A percentile compares a stretch with the other conserved stretches of the same genome.
phyloP scores from a whole-genome alignment of 2,329 filamentous ascomycete species.

The Fusarium verrucosum region DNA sequence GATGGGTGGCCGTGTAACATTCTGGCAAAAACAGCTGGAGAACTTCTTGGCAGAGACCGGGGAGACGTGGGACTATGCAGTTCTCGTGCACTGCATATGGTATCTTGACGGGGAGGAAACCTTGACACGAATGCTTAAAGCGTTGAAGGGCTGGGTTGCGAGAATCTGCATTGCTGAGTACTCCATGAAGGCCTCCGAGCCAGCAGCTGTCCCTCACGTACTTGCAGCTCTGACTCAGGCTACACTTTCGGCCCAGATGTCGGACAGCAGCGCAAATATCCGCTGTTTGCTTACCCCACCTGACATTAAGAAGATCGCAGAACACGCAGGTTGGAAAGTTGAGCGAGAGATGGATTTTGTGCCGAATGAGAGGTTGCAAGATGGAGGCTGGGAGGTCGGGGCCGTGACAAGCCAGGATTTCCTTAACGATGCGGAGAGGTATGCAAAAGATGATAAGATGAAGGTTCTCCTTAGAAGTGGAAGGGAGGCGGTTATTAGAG shows the following conservation, averaged over 20 bases:
- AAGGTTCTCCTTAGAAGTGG: neutral
- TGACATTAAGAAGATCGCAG: constrained; percentile 1
- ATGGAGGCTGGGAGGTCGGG: constrained; percentile 8
- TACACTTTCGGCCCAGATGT: constrained; percentile 3
- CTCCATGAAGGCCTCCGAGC: constrained; percentile 9
- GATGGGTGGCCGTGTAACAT: neutral
- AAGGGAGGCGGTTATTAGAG: neutral
- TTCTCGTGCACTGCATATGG: constrained; percentile 14
- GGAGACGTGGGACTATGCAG: constrained; percentile 1
- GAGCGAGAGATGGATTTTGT: neutral
- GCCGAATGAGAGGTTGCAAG: neutral
- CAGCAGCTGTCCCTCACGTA: neutral
- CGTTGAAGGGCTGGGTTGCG: neutral
- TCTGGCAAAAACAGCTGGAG: neutral
- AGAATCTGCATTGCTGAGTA: constrained; percentile 15
- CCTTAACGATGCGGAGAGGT: neutral
- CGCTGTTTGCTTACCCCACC: neutral
- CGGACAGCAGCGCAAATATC: constrained; percentile 1
- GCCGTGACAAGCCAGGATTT: neutral
- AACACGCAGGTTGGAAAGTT: neutral
- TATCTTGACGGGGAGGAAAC: neutral
- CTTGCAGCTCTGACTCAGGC: constrained; percentile 3
- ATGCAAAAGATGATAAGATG: neutral
- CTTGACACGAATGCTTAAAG: neutral
- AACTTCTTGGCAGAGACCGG: neutral